These are phyloP conservation scores for Cyanodermella asteris DNA, from an alignment of 2,329 filamentous ascomycete species.

Conservation along the genomic window DNA sequence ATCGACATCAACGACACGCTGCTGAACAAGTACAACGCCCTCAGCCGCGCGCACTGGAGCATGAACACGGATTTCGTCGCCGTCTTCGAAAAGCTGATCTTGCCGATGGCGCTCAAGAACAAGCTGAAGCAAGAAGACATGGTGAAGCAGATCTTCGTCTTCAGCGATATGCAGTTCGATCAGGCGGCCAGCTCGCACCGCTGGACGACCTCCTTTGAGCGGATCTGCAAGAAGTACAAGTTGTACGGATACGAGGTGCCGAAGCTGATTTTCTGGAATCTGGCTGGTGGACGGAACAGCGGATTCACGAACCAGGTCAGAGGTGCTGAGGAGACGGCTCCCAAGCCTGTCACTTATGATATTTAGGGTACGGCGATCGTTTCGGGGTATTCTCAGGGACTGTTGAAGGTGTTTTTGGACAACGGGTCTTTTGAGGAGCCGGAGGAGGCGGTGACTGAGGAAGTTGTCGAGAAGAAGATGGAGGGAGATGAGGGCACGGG, in stretches of 20 bases:
- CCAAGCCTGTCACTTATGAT: constrained; percentile 27
- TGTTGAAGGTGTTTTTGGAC: constrained; percentile 36
- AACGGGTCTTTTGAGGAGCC: constrained; percentile 22
- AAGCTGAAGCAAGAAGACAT: constrained; percentile 33
- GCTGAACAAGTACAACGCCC: constrained; percentile 18
- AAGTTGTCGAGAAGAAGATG: constrained; percentile 16
- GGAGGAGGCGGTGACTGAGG: no score
- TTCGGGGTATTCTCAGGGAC: constrained; percentile 34
- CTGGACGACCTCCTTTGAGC: constrained; percentile 28
- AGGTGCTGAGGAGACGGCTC: constrained; percentile 12
- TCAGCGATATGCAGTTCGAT: constrained; percentile 40
- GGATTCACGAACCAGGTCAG: constrained; percentile 7
- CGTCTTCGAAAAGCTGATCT: constrained; percentile 31
- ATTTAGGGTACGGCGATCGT: constrained; percentile 27
- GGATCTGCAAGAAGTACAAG: constrained; percentile 24
- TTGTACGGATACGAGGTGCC: constrained; percentile 35
- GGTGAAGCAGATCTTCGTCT: constrained; percentile 39
- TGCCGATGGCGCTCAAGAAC: constrained; percentile 30
- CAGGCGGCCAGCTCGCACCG: constrained; percentile 8
- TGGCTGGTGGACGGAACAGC: constrained; percentile 24
- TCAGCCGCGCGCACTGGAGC: constrained; percentile 17
- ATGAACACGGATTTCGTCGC: constrained; percentile 30
- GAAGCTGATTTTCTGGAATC: constrained; percentile 38
- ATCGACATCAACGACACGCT: constrained; percentile 18
- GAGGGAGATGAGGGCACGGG: constrained; percentile 14